Evolutionary conservation across 78 protist species (phyloP).

Genomic region (Speleostelium caveatum): DNA sequence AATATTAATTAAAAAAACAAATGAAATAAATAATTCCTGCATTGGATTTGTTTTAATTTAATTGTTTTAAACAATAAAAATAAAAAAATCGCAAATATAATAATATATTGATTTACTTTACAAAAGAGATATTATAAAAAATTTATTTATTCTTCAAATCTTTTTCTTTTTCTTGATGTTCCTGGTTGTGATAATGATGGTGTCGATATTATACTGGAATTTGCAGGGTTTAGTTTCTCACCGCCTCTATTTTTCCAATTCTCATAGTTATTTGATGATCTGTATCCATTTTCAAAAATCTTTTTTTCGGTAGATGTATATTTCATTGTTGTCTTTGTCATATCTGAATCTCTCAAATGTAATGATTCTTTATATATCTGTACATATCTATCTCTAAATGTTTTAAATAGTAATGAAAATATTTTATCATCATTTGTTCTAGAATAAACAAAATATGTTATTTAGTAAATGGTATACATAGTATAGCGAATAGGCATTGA

Average conservation of each 20-base stretch:
- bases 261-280: constrained; percentile 49
- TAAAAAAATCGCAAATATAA: too few relatives aligned
- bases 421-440: constrained; percentile 25
- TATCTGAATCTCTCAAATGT: constrained; percentile 52
- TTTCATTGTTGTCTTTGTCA: background rate
- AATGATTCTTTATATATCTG: constrained; percentile 30
- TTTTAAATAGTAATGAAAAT: constrained; percentile 6
- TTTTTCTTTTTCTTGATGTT: too few relatives aligned
- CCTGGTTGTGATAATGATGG: background rate
- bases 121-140: too few relatives aligned
- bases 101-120: too few relatives aligned
- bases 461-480: too few relatives aligned
- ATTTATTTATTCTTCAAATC: too few relatives aligned
- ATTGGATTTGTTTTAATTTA: too few relatives aligned
- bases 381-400: constrained; percentile 51
- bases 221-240: constrained; percentile 4
- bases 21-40: too few relatives aligned
- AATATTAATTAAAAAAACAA: background rate
- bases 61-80: too few relatives aligned
- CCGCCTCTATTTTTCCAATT: constrained; percentile 55
- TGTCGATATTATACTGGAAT: too few relatives aligned
- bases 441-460: too few relatives aligned
- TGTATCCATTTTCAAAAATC: constrained; percentile 35
- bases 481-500: background rate
- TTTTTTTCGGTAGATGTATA: constrained; percentile 21